Evolutionary conservation across 805 yeast genomes (phyloP), one percentile per base, ranked within the genome.

Genomic region (Metschnikowia noctiluminum): DNA sequence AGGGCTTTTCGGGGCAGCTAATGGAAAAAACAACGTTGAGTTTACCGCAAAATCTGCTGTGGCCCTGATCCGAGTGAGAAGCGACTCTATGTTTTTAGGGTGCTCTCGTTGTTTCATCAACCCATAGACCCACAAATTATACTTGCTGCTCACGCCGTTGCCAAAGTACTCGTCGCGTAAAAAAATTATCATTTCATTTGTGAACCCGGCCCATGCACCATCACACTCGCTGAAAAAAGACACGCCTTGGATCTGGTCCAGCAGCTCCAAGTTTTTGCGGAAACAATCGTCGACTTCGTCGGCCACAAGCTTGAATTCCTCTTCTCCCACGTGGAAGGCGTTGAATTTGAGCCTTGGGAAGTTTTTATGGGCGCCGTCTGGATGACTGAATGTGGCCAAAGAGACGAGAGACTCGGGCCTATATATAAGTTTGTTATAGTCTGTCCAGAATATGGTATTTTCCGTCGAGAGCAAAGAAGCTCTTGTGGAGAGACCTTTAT

Each of bases 151-250:
- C 37, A 51, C 58, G 31, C 71, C 73, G 42, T 62, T 64, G 39
- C 68, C 70, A 56, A 84, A 70, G 56, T 78, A 84, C 57, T 88
- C 95, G 61, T 91, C 97, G 47, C 79, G 72, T 15, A 90, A 43
- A 7, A 74, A 77, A n/a, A 67, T 58, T 26, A 90, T 49, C 52
- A 82, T 55, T 40, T 74, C 73, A 37, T 68, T 62, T 5, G 87
- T 65, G 56, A 87, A 81, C 0, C 96, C 96, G 42, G 89, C 85
- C 98, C 98, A 92, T 0, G 85, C 87, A 21, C 81, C 74, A 60
- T 88, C 96, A 3, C 84, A 55, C 45, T 90, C 96, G 0, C 86
- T 78, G 2, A 84, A 59, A 0, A 88, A 43, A 55, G 86, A 87
- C 9, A 94, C 49, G 0, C 97, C 97, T 46, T 77, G 79, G 15